Conservation (phyloP, 2,329 filamentous ascomycete species). For the Sclerotiophoma versabilis region DNA sequence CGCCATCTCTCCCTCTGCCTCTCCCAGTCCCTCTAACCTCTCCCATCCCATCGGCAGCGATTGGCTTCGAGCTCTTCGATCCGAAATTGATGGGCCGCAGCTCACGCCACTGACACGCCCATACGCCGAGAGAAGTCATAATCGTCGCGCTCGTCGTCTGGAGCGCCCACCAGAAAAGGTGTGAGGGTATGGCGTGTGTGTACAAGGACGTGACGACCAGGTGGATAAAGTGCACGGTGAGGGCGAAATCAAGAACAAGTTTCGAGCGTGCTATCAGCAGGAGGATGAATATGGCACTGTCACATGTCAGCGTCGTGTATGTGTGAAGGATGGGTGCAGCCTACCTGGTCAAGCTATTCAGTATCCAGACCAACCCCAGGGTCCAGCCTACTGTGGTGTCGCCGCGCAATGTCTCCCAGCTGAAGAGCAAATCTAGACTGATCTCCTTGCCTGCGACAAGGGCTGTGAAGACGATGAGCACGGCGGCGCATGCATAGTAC, state of each 20-base stretch:
- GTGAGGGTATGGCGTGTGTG: conserved; percentile 75
- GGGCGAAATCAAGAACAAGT: conserved; percentile 90
- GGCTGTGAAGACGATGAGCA: conserved; percentile 72
- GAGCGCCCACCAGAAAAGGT: conserved; percentile 85
- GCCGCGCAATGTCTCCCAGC: conserved; percentile 69
- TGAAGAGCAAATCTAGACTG: conserved; percentile 65
- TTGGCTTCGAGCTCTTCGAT: conserved; percentile 52
- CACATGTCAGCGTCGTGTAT: conserved; percentile 18
- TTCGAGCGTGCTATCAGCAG: conserved; percentile 87
- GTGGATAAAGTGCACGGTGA: conserved; percentile 87
- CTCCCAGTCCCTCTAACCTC: conserved; percentile 50
- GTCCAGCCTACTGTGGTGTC: conserved; percentile 76
- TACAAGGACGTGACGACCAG: conserved; percentile 80
- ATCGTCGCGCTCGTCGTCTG: conserved; percentile 66
- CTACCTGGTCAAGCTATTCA: conserved; percentile 70
- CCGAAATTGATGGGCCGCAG: conserved; percentile 88
- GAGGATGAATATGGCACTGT: conserved; percentile 82
- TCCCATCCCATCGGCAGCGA: conserved; percentile 47
- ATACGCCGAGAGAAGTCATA: conserved; percentile 79
- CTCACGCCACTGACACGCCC: conserved; percentile 91
- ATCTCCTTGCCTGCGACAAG: conserved; percentile 69
- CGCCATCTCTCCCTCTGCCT: conserved; percentile 54
- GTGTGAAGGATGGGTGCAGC: conserved; percentile 30
- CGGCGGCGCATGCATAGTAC: conserved; percentile 68
- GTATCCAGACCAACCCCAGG: conserved; percentile 70